These are phyloP conservation scores for Scedosporium boydii DNA, from an alignment of 2,329 filamentous ascomycete genomes.

Conservation along the genomic window DNA sequence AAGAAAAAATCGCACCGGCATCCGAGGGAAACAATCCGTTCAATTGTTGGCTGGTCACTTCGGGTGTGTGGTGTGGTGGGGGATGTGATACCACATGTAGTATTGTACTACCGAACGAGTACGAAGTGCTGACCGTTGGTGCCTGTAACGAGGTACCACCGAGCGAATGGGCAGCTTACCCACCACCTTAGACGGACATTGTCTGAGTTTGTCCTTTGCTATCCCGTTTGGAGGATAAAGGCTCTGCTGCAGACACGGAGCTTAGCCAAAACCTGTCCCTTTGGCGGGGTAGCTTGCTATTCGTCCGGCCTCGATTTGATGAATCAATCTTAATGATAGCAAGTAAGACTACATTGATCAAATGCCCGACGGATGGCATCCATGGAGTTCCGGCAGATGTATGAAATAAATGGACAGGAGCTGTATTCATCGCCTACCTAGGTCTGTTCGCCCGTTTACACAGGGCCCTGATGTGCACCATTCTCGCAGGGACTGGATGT, in stretches of 20 bases:
- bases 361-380: background rate
- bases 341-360: background rate
- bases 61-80: background rate
- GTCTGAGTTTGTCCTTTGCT: background rate
- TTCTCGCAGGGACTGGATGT: no score
- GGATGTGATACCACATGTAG: background rate
- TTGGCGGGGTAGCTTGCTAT: background rate
- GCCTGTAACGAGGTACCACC: background rate
- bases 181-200: background rate
- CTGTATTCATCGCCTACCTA: background rate
- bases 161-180: background rate
- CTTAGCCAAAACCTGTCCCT: constrained; percentile 3
- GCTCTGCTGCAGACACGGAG: background rate
- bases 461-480: no score
- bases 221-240: background rate
- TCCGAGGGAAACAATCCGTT: background rate
- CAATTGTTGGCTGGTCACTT: background rate
- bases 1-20: background rate
- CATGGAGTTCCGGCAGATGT: background rate
- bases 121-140: background rate
- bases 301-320: background rate
- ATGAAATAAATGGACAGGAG: background rate
- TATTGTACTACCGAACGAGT: background rate
- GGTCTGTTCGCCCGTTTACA: background rate
- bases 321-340: background rate